A percentile compares a stretch with the other conserved stretches of the same genome.
phyloP scores from a whole-genome alignment of 805 yeast species.

The Sporopachydermia quercuum region DNA sequence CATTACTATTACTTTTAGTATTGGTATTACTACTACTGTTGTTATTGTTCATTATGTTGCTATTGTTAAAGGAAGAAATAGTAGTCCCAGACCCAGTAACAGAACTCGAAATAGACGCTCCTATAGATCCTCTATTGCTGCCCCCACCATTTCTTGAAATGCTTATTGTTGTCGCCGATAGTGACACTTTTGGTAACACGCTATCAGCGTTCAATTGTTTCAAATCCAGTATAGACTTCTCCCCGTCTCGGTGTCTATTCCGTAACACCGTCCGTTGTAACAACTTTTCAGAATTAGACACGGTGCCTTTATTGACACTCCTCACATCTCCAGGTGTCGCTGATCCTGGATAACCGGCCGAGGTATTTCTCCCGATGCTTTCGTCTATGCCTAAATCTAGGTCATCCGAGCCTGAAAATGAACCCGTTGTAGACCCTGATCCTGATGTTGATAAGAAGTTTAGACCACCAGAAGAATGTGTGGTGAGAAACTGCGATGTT shows the following conservation, averaged over 20 bases:
- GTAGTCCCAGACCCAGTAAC: neutral
- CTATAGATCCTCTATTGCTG: too few species aligned
- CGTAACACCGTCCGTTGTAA: constrained; percentile 1
- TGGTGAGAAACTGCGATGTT: neutral
- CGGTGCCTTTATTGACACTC: too few species aligned
- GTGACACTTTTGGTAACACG: neutral
- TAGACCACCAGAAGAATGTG: neutral
- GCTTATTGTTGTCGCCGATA: neutral
- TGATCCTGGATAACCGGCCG: too few species aligned
- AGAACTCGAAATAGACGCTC: neutral
- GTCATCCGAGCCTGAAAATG: neutral
- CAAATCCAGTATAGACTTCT: neutral
- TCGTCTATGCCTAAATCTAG: neutral
- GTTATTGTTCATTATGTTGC: neutral
- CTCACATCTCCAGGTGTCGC: too few species aligned
- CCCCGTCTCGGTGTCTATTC: neutral
- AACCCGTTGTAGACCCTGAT: neutral
- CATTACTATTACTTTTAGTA: too few species aligned
- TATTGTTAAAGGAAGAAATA: too few species aligned
- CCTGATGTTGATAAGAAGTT: neutral
- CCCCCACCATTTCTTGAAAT: too few species aligned
- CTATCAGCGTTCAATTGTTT: neutral
- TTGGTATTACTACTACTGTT: neutral
- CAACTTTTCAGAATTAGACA: neutral
- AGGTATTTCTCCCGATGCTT: too few species aligned